Evolutionary conservation across 495 filamentous ascomycete genomes (phyloP), one percentile per base, ranked within the genome.

Genomic region (Astrothelium subdiscretum): DNA sequence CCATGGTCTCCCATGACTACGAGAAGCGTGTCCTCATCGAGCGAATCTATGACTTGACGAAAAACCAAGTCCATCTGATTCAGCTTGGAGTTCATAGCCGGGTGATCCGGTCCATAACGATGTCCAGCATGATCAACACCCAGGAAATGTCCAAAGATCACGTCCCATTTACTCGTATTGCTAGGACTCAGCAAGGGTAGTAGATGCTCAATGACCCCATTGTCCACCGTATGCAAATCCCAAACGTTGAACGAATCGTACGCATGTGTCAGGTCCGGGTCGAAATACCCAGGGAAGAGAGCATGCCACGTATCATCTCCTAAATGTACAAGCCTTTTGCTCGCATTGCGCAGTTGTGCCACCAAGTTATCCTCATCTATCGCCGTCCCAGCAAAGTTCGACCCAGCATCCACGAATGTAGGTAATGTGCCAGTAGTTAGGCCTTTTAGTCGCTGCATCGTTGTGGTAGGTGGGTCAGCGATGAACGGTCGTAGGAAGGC

Each of bases 191-290:
- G 75, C 6, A 96, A 77, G 3, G 94, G 95, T 61, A 97, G 87
- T 31, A 98, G 83, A 70, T 97, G 86, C 68, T 95, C 87, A 13
- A 82, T 88, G n/a, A 98, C 94, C 1, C 94, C 94, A 67, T 96
- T 95, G 68, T 98, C 94, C 18, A 98, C 88, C 0, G 95, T 97
- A 69, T 97, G 91, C 69, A 98, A 73, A 72, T 98, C 94, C 91
- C 91, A 97, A 3, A 97, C 94, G 70, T 97, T 97, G 74, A 98
- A 92, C 44, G 92, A 97, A 72, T 97, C 92, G 71, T 95, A 97
- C 1, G 94, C 83, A 63, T 78, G 80, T 62, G 90, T 94, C 59
- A 97, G 81, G 44, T 91, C 87, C 2, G 81, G 76, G 70, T 96
- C 87, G 68, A 98, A 97, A 72, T 95, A 89, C 8, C 82, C 90